Evolutionary conservation across 2,329 filamentous ascomycete genomes (phyloP).

Genomic region (Hymenoscyphus scutula): DNA sequence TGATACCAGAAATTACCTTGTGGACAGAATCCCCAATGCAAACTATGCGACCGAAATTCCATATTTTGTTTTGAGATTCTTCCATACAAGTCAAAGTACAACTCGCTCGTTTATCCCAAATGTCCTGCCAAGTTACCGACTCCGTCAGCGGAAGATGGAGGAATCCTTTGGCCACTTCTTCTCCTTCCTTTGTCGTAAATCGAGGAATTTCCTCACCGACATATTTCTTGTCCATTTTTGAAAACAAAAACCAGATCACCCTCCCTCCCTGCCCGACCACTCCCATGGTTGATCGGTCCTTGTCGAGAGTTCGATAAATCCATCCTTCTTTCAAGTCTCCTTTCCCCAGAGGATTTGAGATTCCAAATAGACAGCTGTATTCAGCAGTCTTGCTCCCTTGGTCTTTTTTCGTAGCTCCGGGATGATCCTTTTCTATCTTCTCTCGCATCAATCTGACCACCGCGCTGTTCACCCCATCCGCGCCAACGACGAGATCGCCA

Average conservation of each 20-base stretch:
- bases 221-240: constrained; percentile 8
- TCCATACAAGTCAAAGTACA: constrained; percentile 16
- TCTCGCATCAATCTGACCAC: constrained; percentile 22
- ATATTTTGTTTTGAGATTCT: constrained; percentile 20
- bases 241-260: constrained; percentile 9
- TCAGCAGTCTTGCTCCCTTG: neutral
- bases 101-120: constrained; percentile 15
- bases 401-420: constrained; percentile 2
- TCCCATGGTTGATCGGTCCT: constrained; percentile 1
- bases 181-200: constrained; percentile 10
- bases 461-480: constrained; percentile 31
- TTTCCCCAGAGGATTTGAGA: neutral
- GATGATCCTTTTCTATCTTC: neutral
- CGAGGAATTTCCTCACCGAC: neutral
- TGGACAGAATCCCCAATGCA: constrained; percentile 24
- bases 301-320: neutral
- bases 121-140: constrained; percentile 12
- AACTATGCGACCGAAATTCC: constrained; percentile 22
- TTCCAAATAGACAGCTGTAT: constrained; percentile 7
- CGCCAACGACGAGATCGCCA: constrained; percentile 31
- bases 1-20: constrained; percentile 8
- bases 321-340: neutral
- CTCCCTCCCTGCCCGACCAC: constrained; percentile 1
- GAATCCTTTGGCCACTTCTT: constrained; percentile 15
- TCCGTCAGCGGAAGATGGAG: constrained; percentile 16